Percentiles rank a stretch among this genome's conserved stretches.
These are phyloP conservation scores for Asterochloris sp. DNA, from an alignment of 139 green algal genomes.

Conservation along the genomic window DNA sequence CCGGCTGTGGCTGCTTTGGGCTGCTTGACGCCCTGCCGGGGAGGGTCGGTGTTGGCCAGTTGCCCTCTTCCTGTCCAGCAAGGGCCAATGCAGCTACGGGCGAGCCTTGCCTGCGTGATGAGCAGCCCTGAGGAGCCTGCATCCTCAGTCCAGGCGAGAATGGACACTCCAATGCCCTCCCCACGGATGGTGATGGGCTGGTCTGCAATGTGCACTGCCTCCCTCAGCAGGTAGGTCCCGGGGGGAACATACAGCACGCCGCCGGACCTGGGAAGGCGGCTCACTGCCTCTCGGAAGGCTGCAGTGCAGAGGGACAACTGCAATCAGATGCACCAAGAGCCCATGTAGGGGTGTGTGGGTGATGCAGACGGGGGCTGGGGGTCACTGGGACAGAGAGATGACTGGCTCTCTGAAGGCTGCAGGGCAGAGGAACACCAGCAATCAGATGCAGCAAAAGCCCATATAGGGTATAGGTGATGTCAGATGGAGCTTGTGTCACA, in stretches of 20 bases:
- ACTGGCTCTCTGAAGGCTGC: not conserved
- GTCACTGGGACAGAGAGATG: not conserved
- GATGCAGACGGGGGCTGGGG: no score
- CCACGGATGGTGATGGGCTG: constrained; percentile 1
- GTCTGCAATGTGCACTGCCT: not conserved
- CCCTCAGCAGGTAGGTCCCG: constrained; percentile 7
- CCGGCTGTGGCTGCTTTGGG: no score
- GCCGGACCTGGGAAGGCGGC: not conserved
- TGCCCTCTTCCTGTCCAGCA: no score
- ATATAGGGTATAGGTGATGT: no score
- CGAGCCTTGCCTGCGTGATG: not conserved
- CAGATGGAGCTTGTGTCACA: no score
- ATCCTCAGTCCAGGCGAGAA: constrained; percentile 5
- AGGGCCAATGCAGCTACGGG: no score
- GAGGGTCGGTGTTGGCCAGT: no score
- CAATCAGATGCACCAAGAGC: no score
- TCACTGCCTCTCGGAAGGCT: not conserved
- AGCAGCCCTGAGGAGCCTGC: not conserved
- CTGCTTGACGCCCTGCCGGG: no score
- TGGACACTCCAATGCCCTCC: constrained; percentile 5
- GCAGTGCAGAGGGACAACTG: not conserved
- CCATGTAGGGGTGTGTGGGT: no score
- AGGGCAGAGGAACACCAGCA: not conserved
- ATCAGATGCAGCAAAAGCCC: no score
- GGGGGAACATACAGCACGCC: constrained; percentile 16